These are phyloP conservation scores for Gamsiella multidivaricata DNA, from an alignment of 192 early-diverging fungal genomes.

Conservation along the genomic window DNA sequence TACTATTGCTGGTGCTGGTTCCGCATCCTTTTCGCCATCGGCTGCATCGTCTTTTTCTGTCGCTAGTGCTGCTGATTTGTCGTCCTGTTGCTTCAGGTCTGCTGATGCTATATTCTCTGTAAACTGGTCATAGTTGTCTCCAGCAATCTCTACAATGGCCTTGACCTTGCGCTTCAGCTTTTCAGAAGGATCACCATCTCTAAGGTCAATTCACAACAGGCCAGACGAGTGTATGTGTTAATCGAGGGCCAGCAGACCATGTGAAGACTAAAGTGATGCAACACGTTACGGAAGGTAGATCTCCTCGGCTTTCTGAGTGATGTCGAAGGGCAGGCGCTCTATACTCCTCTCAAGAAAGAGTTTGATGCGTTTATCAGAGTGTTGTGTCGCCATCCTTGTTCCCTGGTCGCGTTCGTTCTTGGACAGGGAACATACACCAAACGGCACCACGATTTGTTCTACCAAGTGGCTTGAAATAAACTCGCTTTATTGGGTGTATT, in stretches of 20 bases:
- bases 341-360: slow-evolving; percentile 46
- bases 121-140: slow-evolving; percentile 40
- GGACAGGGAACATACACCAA: too few relatives aligned
- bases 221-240: too few relatives aligned
- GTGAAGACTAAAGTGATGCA: too few relatives aligned
- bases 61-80: background rate
- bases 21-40: background rate
- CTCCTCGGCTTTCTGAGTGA: slow-evolving; percentile 47
- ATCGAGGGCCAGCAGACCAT: too few relatives aligned
- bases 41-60: background rate
- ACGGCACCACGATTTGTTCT: background rate
- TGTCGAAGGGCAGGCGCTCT: slow-evolving; percentile 48
- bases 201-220: too few relatives aligned
- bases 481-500: background rate
- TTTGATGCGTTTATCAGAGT: slow-evolving; percentile 46
- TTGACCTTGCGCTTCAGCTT: slow-evolving; percentile 51
- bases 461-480: background rate
- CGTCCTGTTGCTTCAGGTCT: background rate
- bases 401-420: background rate
- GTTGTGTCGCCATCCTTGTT: slow-evolving; percentile 8
- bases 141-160: slow-evolving; percentile 29
- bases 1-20: background rate
- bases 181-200: slow-evolving; percentile 47
- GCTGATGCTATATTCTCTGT: slow-evolving; percentile 24
- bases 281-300: slow-evolving; percentile 48